Base-by-base conservation (phyloP, 768 basidiomycete species). In the Amylocystis lapponica region DNA sequence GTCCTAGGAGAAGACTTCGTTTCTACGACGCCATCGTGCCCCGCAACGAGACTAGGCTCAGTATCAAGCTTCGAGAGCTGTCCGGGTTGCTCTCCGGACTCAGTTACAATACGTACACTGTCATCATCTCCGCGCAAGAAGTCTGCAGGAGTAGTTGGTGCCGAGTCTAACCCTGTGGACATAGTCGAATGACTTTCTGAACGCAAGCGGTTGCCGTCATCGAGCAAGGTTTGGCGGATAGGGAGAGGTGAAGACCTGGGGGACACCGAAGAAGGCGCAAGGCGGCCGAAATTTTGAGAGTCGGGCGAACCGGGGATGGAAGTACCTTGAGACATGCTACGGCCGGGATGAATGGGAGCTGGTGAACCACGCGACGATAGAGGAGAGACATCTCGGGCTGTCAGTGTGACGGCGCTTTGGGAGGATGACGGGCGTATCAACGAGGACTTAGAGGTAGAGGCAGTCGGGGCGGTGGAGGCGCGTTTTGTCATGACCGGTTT, bases 401-500 rank as follows among this genome's bases (percentile, higher is more conserved):
- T 35, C 36, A 55, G 39, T 16, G 53, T 41, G 45, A 52, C 43
- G 7, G 57, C 46, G 33, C 55, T 55, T 34, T 57, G 61, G 14
- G 63, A 55, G 8, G 59, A 53, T 1, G 56, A 52, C 11, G 57
- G 58, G 6, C 48, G 50, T 12, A 43, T 51, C 26, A 51, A 36
- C 19, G 41, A 32, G n/a, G 38, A 32, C 4, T 45, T 9, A 5
- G 48, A 52, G 27, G 47, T 50, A 13, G 57, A 60, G 44, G 56
- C 48, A 19, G 46, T 60, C 48, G 44, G 58, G 48, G 67, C 45
- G 19, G 62, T 54, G 17, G 63, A 60, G 3, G 59, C 50, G 1
- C 87, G 76, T 62, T 85, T 88, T 3, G 86, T 75, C 71, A 84
- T 82, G 49, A 92, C 67, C 0, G 86, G 84, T 41, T 78, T 81